Evolutionary conservation across 768 basidiomycete genomes (phyloP).

Genomic region (Baorangia bicolor): DNA sequence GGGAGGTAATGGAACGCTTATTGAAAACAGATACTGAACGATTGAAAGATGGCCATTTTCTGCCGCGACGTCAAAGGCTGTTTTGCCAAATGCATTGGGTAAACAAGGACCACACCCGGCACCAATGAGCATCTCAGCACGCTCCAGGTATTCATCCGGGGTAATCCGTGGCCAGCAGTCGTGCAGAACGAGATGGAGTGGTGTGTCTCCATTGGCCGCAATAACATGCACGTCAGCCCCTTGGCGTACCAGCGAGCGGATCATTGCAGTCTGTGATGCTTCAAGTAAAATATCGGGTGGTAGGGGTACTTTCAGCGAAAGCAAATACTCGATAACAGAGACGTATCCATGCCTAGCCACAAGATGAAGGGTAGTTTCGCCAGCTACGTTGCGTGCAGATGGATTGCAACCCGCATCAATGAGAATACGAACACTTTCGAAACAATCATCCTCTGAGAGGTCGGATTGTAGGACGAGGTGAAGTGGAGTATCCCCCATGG

Average conservation of each 20-base stretch:
- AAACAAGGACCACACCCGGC: background rate
- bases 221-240: background rate
- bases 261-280: background rate
- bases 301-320: background rate
- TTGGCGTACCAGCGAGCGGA: background rate
- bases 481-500: background rate
- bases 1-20: too few species aligned
- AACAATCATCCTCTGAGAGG: background rate
- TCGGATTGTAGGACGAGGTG: background rate
- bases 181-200: background rate
- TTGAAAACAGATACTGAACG: background rate
- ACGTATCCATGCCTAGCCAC: background rate
- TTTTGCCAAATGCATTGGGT: background rate
- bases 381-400: background rate
- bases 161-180: rapidly evolving
- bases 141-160: background rate
- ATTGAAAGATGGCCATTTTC: too few species aligned
- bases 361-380: background rate
- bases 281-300: background rate
- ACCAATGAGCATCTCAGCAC: background rate
- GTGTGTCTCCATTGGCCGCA: background rate
- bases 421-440: background rate
- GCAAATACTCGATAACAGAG: background rate
- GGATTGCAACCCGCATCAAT: slow-evolving; percentile 9
- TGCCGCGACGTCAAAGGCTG: background rate